Evolutionary conservation across 768 basidiomycete species (phyloP), one percentile per base, ranked within the genome.

Genomic region (Lactifluus piperatus): DNA sequence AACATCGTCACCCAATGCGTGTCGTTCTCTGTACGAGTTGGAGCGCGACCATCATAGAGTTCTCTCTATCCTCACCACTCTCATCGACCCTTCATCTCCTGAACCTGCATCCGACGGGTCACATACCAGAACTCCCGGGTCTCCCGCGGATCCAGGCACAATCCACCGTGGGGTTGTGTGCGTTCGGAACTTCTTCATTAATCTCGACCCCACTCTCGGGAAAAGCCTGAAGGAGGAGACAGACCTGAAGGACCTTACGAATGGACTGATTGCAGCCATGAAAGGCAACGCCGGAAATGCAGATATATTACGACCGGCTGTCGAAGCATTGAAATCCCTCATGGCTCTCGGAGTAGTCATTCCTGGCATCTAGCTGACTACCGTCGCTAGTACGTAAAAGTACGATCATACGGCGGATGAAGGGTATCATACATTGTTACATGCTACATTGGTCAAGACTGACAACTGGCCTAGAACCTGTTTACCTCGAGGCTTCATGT

Each of bases 131-230:
- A 54, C 58, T 6, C 66, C 20, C 67, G 73, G 62, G 8, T 52
- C 58, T 6, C 66, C 20, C 67, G 73, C 56, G 13, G 73, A 87
- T 65, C 75, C 80, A 0, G 88, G 86, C 10, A 77, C 93, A 41
- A 76, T 87, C 11, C 86, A 92, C 68, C 83, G 94, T 27, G 91
- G 85, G 0, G 79, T 88, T 0, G 78, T 91, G n/a, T 88, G 87
- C 67, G 72, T 86, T 24, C 74, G 77, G 37, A 92, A 91, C 67
- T 69, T 94, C 43, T 71, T 75, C 76, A 62, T 74, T 16, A 79
- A 77, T 57, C 70, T 82, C 10, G 66, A 78, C 57, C 65, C 68
- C 27, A 68, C 68, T 6, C 68, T 70, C 22, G 71, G 74, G 43
- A 74, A 75, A 51, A 69, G 70, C 54, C 69, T 89, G n/a, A 72